Conservation (phyloP, 495 filamentous ascomycete species). For the Podospora conica region DNA sequence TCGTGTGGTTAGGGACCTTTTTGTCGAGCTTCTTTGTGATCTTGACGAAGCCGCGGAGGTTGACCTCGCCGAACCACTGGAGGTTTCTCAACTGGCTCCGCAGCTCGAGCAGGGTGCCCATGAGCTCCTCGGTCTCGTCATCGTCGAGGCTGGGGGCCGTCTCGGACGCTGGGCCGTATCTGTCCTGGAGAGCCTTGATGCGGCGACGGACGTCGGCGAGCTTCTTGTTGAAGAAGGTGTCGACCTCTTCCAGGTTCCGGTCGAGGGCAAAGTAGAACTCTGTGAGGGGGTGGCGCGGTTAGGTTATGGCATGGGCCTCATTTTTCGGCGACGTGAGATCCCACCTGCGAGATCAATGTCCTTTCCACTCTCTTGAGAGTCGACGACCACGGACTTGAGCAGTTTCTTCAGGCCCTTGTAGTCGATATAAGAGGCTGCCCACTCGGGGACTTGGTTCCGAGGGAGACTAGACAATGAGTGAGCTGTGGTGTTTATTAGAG, state of each 20-base stretch:
- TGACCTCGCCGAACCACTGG: slow-evolving; percentile 97
- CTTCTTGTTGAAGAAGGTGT: slow-evolving; percentile 93
- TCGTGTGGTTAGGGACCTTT: slow-evolving; percentile 64
- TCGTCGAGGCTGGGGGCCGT: slow-evolving; percentile 46
- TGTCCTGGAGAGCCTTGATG: slow-evolving; percentile 74
- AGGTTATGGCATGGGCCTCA: slow-evolving; percentile 10
- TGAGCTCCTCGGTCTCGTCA: slow-evolving; percentile 83
- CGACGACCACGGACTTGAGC: slow-evolving; percentile 67
- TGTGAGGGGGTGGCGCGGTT: slow-evolving; percentile 37
- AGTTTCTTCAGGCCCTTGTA: slow-evolving; percentile 95
- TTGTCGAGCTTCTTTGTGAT: slow-evolving; percentile 98
- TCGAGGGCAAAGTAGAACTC: slow-evolving; percentile 94
- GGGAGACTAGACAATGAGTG: slow-evolving; percentile 54
- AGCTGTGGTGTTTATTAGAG: slow-evolving; percentile 1
- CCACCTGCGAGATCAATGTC: slow-evolving; percentile 71
- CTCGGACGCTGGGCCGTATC: slow-evolving; percentile 61
- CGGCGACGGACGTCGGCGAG: slow-evolving; percentile 74
- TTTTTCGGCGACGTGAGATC: slow-evolving; percentile 15
- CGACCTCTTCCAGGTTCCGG: slow-evolving; percentile 92
- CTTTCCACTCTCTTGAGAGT: slow-evolving; percentile 54
- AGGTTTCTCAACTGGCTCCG: slow-evolving; percentile 81
- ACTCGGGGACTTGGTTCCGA: slow-evolving; percentile 94
- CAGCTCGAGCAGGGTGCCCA: slow-evolving; percentile 81
- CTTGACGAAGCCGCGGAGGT: slow-evolving; percentile 89
- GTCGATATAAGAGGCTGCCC: slow-evolving; percentile 87